Percentiles rank a stretch among this genome's conserved stretches.
These are phyloP conservation scores for Flueggea neowawraea DNA, from an alignment of 441 rosid species.

Conservation along the genomic window DNA sequence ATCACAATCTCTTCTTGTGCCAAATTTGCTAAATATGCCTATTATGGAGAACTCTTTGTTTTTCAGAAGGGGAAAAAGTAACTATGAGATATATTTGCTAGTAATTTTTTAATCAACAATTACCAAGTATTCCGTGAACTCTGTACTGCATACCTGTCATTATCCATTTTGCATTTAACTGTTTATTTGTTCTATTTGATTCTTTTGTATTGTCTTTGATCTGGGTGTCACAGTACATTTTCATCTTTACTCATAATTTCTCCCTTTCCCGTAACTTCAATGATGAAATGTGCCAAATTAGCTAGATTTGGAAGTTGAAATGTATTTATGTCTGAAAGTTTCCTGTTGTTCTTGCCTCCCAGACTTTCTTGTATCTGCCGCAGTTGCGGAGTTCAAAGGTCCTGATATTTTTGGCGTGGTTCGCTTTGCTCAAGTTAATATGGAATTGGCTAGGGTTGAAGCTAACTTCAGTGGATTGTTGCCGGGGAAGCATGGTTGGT, in stretches of 20 bases:
- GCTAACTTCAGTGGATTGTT: conserved; percentile 77
- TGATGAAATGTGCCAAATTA: neutral
- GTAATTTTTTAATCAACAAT: too few species aligned
- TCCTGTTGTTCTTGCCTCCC: conserved; percentile 16
- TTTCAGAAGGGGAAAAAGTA: too few species aligned
- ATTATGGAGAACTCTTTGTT: too few species aligned
- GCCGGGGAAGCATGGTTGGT: conserved; percentile 81
- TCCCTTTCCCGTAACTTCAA: neutral
- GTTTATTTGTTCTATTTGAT: neutral
- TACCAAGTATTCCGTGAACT: too few species aligned
- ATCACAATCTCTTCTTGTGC: too few species aligned
- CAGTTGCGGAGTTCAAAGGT: conserved; percentile 93
- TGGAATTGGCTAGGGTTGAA: conserved; percentile 87
- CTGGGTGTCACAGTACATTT: neutral
- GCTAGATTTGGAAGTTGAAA: neutral
- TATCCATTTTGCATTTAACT: too few species aligned
- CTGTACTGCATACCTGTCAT: too few species aligned
- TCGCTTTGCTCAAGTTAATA: conserved; percentile 79
- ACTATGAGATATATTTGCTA: too few species aligned
- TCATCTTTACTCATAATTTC: neutral
- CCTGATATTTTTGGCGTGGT: conserved; percentile 81
- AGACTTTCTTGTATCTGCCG: conserved; percentile 88
- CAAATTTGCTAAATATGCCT: too few species aligned
- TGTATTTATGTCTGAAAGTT: conserved; percentile 2
- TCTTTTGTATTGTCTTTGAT: neutral